Base-by-base conservation (phyloP, 2,329 filamentous ascomycete genomes). In the Pyrenophora graminea region DNA sequence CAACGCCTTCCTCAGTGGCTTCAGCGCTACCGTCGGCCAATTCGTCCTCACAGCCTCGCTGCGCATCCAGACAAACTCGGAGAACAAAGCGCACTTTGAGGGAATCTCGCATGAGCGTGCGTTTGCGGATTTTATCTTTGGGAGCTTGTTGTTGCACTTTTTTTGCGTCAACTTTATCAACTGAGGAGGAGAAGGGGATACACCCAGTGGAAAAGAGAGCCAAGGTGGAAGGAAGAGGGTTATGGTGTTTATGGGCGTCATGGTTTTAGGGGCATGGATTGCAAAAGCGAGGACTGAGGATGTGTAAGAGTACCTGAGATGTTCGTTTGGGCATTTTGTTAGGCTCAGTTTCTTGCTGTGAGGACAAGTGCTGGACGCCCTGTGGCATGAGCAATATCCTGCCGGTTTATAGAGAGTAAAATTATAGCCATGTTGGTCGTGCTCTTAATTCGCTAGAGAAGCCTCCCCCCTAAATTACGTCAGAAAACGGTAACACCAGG, bases 131-230 rank as follows among this genome's bases (percentile, higher is more conserved):
- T 99, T 89, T 72, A 82, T 99, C 54, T 90, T 97, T 65, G 94
- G 93, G 73, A 97, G 92, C 75, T 75, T 99, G 74, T 90, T 97
- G 72, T 79, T 97, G 74, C 94, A 99, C 80, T 96, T 97, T 79
- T 99, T 99, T 82, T 97, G 92, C 77, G 86, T 97, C 74, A 99
- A 99, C 83, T 99, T 99, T 76, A 97, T 99, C 80, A 99, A 99
- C 83, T 99, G 82, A 80, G 63, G n/a, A 42, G 39, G 37, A 6
- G 30, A 18, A 43, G 25, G 27, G 42, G 23, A 25, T 21, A 13
- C 4, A 23, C 33, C 7, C 31, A 23, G 17, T 15, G 27, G 25
- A 6, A 38, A 10, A 46, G n/a, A 3, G 12, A 31, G 13, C 13
- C 15, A 19, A 46, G 25, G 27, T 30, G 33, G 33, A 36, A 17